phyloP scores from a whole-genome alignment of 768 basidiomycete genomes.

The Boletus insuetus region DNA sequence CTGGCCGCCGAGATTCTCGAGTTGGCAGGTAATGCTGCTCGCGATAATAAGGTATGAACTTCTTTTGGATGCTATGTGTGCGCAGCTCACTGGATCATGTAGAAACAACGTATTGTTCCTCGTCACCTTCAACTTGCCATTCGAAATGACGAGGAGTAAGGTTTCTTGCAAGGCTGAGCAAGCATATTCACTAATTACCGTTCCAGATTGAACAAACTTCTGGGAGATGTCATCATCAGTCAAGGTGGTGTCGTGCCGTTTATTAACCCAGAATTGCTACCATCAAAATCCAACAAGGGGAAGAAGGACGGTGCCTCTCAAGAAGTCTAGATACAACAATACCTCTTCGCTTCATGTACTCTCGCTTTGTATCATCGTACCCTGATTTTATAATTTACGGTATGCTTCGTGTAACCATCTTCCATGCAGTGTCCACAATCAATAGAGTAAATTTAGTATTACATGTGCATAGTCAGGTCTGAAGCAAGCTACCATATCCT shows the following conservation, averaged over 20 bases:
- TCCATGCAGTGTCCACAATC: too few species aligned
- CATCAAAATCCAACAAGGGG: slow-evolving; percentile 45
- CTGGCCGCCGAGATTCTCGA: slow-evolving; percentile 85
- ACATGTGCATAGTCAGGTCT: background rate
- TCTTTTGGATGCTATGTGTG: background rate
- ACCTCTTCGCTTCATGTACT: background rate
- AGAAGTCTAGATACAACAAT: slow-evolving; percentile 39
- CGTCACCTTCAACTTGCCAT: slow-evolving; percentile 75
- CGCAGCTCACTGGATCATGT: background rate
- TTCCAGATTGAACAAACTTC: slow-evolving; percentile 51
- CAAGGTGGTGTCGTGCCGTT: slow-evolving; percentile 76
- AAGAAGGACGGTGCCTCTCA: slow-evolving; percentile 51
- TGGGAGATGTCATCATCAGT: slow-evolving; percentile 64
- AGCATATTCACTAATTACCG: background rate
- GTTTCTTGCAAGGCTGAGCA: slow-evolving; percentile 1
- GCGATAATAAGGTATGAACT: slow-evolving; percentile 57
- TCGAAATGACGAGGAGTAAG: slow-evolving; percentile 71
- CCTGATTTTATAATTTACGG: slow-evolving; percentile 27
- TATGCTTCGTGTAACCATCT: slow-evolving; percentile 26
- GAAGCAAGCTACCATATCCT: background rate
- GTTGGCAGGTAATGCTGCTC: slow-evolving; percentile 75
- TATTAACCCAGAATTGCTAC: slow-evolving; percentile 51
- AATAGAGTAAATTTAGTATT: too few species aligned
- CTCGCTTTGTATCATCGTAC: slow-evolving; percentile 26
- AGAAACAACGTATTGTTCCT: slow-evolving; percentile 78